Base-by-base conservation (phyloP, 2,329 filamentous ascomycete genomes). In the Neoscytalidium dimidiatum region DNA sequence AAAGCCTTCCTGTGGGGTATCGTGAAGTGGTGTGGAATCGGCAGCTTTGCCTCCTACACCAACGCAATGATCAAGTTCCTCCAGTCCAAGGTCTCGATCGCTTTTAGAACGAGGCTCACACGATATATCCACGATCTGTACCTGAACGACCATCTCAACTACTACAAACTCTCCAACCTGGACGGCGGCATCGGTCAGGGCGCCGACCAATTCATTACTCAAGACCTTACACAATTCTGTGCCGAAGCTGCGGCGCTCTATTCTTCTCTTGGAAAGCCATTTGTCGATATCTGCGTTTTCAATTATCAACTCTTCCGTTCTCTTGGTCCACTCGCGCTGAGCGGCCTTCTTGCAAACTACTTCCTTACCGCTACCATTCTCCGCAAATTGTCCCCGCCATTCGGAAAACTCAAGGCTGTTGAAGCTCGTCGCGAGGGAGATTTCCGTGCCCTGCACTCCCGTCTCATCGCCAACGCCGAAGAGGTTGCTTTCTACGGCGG, bases 51-150 rank as follows among this genome's bases (percentile, higher is more conserved):
- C 8, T 96, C 94, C 0, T 99, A 99, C 74, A 97, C 94, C 58
- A 99, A 99, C 77, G 93, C 94, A 63, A 97, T 96, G 91, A 99
- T 99, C 83, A 98, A 98, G 78, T 99, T 92, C 79, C 85, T 99
- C 68, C 94, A 99, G 79, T 94, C 92, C 58, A 99, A 99, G 81
- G 93, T 99, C 62, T 97, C 94, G 6, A 99, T 99, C 69, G 94
- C 96, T 35, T 99, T 99, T 84, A 89, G 95, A 46, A 99, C 95
- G 4, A 88, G 95, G 11, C 84, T 99, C 14, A 99, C 95, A 1
- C 85, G 95, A 70, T 99, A 99, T 76, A 97, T 99, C 62, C 95
- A 99, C 78, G 95, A 99, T 73, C 82, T 99, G 8, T 99, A 99
- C 73, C 85, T 99, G 17, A 97, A 96, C 75, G 91, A 96, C 64